Evolutionary conservation across 2,329 filamentous ascomycete genomes (phyloP), one percentile per base, ranked within the genome.

Genomic region (Ascochyta clinopodiicola): DNA sequence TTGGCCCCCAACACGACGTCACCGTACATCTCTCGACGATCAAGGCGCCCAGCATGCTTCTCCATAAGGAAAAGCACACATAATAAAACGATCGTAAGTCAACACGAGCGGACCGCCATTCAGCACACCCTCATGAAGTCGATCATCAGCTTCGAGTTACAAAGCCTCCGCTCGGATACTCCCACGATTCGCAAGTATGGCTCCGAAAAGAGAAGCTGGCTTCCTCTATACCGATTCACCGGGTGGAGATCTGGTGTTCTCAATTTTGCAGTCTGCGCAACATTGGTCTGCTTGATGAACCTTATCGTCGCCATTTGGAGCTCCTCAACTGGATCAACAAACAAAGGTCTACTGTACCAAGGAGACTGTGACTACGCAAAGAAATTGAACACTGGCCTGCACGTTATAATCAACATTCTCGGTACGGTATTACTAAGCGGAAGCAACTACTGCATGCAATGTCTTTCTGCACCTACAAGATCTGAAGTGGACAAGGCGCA

Each of bases 381-480:
- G 15, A 32, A 39, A 9, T 24, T 44, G 22, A 55, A 44, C 19
- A 43, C 44, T 8, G 51, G 25, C n/a, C 17, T 79, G 0, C 81
- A 84, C 66, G 61, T 83, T 22, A 51, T 75, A 2, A 79, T 84
- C 62, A 84, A 84, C 66, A 54, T 75, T 0, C 66, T 82, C 25
- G 76, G 76, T 27, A 81, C 80, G 0, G 44, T 75, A 1, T 55
- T 83, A 6, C 71, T 84, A 1, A 74, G 75, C 1, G 79, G 79
- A 3, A 80, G 77, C 31, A 83, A 82, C 61, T 83, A 81, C 54
- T 78, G 75, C 47, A 82, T 83, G 79, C 83, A 85, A 54, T 72
- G 78, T 15, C 65, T 85, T n/a, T 75, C 67, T 21, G 75, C 81
- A 0, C 82, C 82, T 0, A 83, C 79, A 1, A 70, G 83, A 22